A percentile compares a stretch with the other conserved stretches of the same genome.
These are phyloP conservation scores for Skeletonema marinoi DNA, from an alignment of 108 stramenopile species.

Conservation along the genomic window DNA sequence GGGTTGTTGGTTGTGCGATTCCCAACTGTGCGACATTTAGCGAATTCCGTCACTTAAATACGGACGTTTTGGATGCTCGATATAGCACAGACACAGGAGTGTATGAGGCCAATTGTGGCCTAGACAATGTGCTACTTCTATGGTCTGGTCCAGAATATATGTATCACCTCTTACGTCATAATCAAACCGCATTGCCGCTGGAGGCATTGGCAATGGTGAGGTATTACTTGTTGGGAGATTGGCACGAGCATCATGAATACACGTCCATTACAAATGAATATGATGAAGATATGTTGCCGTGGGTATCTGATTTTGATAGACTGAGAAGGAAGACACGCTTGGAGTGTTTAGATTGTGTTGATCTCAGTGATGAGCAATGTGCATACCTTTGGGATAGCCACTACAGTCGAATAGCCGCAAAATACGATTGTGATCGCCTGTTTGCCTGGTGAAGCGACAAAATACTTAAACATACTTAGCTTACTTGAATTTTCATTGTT, in stretches of 20 bases:
- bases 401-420: conserved; percentile 52
- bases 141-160: conserved; percentile 71
- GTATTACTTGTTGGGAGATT: conserved; percentile 49
- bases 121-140: conserved; percentile 49
- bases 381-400: conserved; percentile 48
- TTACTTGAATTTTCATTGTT: not conserved
- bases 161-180: conserved; percentile 60
- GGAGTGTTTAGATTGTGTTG: conserved; percentile 19
- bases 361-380: conserved; percentile 58
- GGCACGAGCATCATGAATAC: conserved; percentile 54
- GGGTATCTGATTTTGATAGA: conserved; percentile 56
- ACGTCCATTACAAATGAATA: conserved; percentile 30
- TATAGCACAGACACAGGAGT: conserved; percentile 48
- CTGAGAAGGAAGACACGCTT: conserved; percentile 31
- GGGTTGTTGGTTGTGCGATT: conserved; percentile 52
- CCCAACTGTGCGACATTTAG: conserved; percentile 36
- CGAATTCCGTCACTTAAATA: conserved; percentile 52
- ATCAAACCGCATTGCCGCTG: conserved; percentile 46
- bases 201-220: conserved; percentile 57
- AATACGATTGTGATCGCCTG: conserved; percentile 46
- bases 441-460: conserved; percentile 48
- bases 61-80: conserved; percentile 41
- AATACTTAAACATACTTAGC: not conserved
- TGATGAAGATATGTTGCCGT: conserved; percentile 46
- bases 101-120: conserved; percentile 49